Conservation (phyloP, 257 asterid species). For the Nicotiana otophora region DNA sequence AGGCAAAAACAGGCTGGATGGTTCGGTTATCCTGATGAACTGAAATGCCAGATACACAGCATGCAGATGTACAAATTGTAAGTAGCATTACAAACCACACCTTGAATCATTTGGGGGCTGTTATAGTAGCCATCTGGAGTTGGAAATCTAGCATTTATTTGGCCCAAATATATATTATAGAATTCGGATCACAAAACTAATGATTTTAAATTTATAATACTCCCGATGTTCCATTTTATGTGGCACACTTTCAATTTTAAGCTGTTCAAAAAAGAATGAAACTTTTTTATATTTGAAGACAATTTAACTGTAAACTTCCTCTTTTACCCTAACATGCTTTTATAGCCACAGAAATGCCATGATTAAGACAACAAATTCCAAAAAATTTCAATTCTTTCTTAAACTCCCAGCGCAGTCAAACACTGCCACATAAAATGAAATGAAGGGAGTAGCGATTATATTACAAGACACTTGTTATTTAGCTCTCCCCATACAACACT, state of each 20-base stretch:
- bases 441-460: background rate
- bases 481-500: background rate
- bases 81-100: conserved; percentile 13
- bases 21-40: background rate
- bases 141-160: conserved; percentile 18
- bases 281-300: background rate
- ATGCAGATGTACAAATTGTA: background rate
- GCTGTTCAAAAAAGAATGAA: background rate
- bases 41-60: background rate
- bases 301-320: background rate
- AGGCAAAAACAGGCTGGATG: background rate
- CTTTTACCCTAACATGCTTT: background rate
- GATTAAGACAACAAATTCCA: no score
- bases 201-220: background rate
- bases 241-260: background rate
- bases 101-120: conserved; percentile 13
- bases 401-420: background rate
- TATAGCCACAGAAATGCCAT: background rate
- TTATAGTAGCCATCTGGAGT: conserved; percentile 10
- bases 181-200: background rate
- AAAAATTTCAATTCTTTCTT: no score
- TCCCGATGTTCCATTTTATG: background rate
- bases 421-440: background rate
- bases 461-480: background rate
- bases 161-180: conserved; percentile 14